Evolutionary conservation across 75 land plant species (phyloP).

Genomic region (Cryptomeria japonica): DNA sequence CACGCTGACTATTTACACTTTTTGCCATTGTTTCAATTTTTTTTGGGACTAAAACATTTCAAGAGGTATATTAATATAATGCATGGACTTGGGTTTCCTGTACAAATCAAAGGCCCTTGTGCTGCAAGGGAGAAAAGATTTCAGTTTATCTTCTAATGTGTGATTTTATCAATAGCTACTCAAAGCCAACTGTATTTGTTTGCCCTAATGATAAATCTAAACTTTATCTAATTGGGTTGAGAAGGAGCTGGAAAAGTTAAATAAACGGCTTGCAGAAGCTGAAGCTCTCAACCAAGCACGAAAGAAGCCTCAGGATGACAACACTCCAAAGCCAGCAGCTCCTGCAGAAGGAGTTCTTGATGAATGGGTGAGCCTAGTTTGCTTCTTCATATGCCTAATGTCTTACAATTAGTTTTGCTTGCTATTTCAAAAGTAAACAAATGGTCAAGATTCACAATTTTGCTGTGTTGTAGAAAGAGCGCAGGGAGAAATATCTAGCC

Average conservation of each 20-base stretch:
- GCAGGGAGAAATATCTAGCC: conserved; percentile 77
- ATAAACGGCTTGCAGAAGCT: conserved; percentile 86
- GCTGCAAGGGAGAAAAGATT: background rate
- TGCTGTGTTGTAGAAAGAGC: conserved; percentile 48
- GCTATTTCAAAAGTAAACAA: conserved; percentile 1
- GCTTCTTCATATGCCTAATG: background rate
- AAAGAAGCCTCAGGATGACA: conserved; percentile 70
- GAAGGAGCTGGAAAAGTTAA: conserved; percentile 81
- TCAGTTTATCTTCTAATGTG: background rate
- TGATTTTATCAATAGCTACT: background rate
- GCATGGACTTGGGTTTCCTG: background rate
- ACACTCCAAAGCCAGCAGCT: conserved; percentile 32
- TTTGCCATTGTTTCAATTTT: background rate
- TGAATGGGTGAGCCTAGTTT: conserved; percentile 44
- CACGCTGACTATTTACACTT: background rate
- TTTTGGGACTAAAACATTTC: background rate
- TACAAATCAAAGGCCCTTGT: background rate
- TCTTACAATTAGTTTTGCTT: background rate
- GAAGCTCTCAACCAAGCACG: conserved; percentile 83
- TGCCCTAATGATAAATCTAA: background rate
- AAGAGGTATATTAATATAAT: background rate
- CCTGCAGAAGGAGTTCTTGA: conserved; percentile 50
- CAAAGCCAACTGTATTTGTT: background rate
- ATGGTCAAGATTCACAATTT: background rate
- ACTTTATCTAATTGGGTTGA: background rate